A percentile compares a stretch with the other conserved stretches of the same genome.
Evolutionary conservation across 352 stramenopile species (phyloP).

Genomic region (Phytophthora podocarpi): DNA sequence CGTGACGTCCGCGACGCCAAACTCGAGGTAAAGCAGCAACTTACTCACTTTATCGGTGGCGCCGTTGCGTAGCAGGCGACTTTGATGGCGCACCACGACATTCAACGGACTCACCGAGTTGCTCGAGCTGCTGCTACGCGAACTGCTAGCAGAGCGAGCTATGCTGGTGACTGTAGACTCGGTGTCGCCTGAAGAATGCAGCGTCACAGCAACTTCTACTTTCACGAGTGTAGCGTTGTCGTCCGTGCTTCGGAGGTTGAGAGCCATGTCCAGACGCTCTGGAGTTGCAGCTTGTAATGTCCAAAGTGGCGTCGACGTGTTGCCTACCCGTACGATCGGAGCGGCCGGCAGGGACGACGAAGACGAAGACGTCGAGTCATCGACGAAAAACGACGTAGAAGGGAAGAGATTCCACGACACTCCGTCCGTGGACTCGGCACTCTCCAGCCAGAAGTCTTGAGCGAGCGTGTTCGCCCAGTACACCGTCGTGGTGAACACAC

Average conservation of each 20-base stretch:
- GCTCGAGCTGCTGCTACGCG: slow-evolving; percentile 11
- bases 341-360: slow-evolving; percentile 20
- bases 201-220: slow-evolving; percentile 51
- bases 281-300: slow-evolving; percentile 33
- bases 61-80: slow-evolving; percentile 33
- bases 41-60: slow-evolving; percentile 34
- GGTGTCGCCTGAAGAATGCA: slow-evolving; percentile 44
- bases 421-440: slow-evolving; percentile 47
- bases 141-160: slow-evolving; percentile 26
- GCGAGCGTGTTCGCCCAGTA: slow-evolving; percentile 50
- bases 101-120: slow-evolving; percentile 11
- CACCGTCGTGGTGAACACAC: slow-evolving; percentile 47
- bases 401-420: slow-evolving; percentile 56
- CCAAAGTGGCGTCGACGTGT: slow-evolving; percentile 47
- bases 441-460: slow-evolving; percentile 57
- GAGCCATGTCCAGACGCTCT: slow-evolving; percentile 45
- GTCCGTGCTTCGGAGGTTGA: slow-evolving; percentile 47
- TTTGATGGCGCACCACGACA: slow-evolving; percentile 53
- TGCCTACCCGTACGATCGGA: slow-evolving; percentile 31
- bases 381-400: slow-evolving; percentile 31
- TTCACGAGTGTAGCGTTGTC: slow-evolving; percentile 56
- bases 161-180: slow-evolving; percentile 65
- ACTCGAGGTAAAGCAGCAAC: slow-evolving; percentile 48
- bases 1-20: slow-evolving; percentile 38
- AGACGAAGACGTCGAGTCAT: slow-evolving; percentile 14